phyloP scores from a whole-genome alignment of 202 grass and related monocot species.

The Panicum hallii region DNA sequence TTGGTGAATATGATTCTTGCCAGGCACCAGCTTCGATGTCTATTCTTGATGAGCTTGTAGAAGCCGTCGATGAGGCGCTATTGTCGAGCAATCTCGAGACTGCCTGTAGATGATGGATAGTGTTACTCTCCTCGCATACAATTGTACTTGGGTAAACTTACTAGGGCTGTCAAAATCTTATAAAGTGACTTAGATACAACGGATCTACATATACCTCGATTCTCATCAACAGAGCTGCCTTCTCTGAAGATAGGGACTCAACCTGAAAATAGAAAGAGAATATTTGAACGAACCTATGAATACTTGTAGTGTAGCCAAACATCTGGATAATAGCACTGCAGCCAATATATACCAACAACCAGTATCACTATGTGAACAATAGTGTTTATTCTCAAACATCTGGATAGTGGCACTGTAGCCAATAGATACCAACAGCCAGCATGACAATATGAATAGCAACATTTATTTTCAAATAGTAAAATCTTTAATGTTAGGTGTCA shows the following conservation, averaged over 20 bases:
- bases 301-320: background rate
- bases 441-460: background rate
- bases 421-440: too few species aligned
- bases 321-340: too few species aligned
- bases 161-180: background rate
- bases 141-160: conserved; percentile 24
- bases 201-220: conserved; percentile 59
- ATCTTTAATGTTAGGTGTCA: background rate
- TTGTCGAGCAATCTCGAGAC: conserved; percentile 70
- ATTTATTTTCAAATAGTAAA: background rate
- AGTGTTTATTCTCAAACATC: too few species aligned
- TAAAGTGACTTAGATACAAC: background rate
- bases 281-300: background rate
- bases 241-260: conserved; percentile 94
- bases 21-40: conserved; percentile 70
- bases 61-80: conserved; percentile 23
- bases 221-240: conserved; percentile 82
- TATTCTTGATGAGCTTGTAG: conserved; percentile 53
- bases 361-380: conserved; percentile 4
- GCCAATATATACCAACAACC: conserved; percentile 3
- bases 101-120: conserved; percentile 50
- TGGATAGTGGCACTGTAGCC: too few species aligned
- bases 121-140: background rate
- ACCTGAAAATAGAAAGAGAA: conserved; percentile 57
- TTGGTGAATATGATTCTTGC: conserved; percentile 48